Percentiles rank a stretch among this genome's conserved stretches.
Conservation (phyloP, 2,329 filamentous ascomycete species). For the Calonectria ilicicola region DNA sequence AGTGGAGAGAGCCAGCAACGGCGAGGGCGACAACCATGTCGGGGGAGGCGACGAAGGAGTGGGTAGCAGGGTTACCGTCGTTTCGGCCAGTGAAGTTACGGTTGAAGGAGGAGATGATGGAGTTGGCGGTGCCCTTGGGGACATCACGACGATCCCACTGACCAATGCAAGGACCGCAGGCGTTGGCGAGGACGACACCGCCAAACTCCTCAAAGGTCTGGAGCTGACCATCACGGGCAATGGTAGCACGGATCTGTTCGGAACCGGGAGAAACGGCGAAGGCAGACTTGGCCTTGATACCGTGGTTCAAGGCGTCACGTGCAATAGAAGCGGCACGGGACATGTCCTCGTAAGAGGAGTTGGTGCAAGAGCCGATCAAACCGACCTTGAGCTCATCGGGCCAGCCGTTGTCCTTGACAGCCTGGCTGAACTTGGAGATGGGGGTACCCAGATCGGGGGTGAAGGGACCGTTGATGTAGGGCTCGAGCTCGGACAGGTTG, state of each 20-base stretch:
- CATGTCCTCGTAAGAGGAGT: constrained; percentile 99
- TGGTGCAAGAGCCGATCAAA: constrained; percentile 97
- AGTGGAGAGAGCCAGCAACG: constrained; percentile 85
- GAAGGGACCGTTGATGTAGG: constrained; percentile 96
- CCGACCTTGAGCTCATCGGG: constrained; percentile 91
- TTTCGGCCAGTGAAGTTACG: constrained; percentile 99
- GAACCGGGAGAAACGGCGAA: constrained; percentile 98
- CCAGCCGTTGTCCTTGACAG: constrained; percentile 88
- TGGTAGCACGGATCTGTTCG: constrained; percentile 94
- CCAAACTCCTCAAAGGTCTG: constrained; percentile 88
- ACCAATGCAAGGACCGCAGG: constrained; percentile 93
- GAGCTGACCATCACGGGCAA: constrained; percentile 89
- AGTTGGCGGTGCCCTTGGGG: constrained; percentile 95
- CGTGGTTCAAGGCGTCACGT: constrained; percentile 90
- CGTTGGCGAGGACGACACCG: constrained; percentile 91
- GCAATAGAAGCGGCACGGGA: constrained; percentile 93
- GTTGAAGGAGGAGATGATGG: constrained; percentile 99
- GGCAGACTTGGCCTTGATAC: constrained; percentile 87
- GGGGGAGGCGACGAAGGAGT: constrained; percentile 92
- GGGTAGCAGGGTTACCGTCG: constrained; percentile 93
- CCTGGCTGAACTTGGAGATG: constrained; percentile 87
- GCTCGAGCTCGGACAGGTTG: constrained; percentile 89
- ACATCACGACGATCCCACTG: constrained; percentile 96
- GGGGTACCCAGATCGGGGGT: constrained; percentile 96
- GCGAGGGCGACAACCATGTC: constrained; percentile 90